Evolutionary conservation across 2,329 filamentous ascomycete genomes (phyloP).

Genomic region (Epichloe glyceriae): DNA sequence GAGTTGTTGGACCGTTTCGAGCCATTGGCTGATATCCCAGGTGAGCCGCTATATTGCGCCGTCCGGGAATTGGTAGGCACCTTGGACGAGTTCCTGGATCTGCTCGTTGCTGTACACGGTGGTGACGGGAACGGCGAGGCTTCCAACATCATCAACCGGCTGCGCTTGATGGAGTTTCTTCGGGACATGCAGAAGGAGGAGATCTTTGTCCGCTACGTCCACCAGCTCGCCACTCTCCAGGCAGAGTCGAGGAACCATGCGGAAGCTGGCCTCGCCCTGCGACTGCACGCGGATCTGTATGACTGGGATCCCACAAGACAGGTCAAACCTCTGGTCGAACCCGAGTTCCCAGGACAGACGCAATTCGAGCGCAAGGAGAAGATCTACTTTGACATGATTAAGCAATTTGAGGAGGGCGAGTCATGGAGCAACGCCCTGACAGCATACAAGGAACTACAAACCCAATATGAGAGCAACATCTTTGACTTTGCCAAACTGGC

Average conservation of each 20-base stretch:
- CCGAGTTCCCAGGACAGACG: constrained; percentile 68
- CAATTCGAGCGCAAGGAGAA: constrained; percentile 87
- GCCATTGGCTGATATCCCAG: constrained; percentile 48
- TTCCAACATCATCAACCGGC: constrained; percentile 72
- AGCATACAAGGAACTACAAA: constrained; percentile 79
- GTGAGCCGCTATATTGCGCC: constrained; percentile 63
- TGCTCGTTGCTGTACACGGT: constrained; percentile 80
- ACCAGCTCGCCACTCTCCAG: constrained; percentile 75
- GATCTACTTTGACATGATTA: constrained; percentile 90
- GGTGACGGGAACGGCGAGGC: constrained; percentile 61
- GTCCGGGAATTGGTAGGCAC: constrained; percentile 70
- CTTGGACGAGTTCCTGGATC: constrained; percentile 79
- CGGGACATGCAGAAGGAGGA: constrained; percentile 95
- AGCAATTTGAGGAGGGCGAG: constrained; percentile 85
- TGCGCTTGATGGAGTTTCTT: constrained; percentile 90
- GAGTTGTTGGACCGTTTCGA: constrained; percentile 76
- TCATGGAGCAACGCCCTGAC: constrained; percentile 82
- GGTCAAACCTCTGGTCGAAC: constrained; percentile 55
- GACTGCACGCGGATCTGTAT: constrained; percentile 84
- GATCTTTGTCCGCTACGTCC: constrained; percentile 91
- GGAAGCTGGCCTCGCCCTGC: constrained; percentile 78
- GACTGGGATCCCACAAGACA: constrained; percentile 69
- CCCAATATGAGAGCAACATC: constrained; percentile 79
- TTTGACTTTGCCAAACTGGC: constrained; percentile 92
- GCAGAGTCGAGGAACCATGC: constrained; percentile 63